phyloP scores from a whole-genome alignment of 805 yeast species.

The Teunomyces panamensis region DNA sequence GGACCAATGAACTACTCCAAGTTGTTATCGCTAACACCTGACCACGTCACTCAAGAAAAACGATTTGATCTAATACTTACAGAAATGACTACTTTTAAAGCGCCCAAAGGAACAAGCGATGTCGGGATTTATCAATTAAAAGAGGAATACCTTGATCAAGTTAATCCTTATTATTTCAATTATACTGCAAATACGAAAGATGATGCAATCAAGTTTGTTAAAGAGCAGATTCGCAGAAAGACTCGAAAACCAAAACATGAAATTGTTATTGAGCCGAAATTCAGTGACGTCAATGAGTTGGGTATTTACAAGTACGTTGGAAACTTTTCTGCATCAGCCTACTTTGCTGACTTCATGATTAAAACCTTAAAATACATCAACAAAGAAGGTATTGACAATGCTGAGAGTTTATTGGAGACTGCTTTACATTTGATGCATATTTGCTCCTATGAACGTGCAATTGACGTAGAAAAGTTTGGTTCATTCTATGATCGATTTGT shows the following conservation, averaged over 20 bases:
- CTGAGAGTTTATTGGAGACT: conserved; percentile 58
- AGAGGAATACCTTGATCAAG: conserved; percentile 29
- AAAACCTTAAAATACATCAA: conserved; percentile 44
- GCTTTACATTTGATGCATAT: conserved; percentile 69
- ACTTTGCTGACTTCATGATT: conserved; percentile 54
- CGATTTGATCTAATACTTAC: conserved; percentile 56
- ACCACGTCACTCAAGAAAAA: conserved; percentile 68
- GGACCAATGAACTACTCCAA: conserved; percentile 70
- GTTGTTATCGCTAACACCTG: conserved; percentile 67
- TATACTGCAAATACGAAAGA: conserved; percentile 76
- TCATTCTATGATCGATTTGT: conserved; percentile 27
- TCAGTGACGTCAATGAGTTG: conserved; percentile 26
- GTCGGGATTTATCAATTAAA: conserved; percentile 36
- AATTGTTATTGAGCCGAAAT: conserved; percentile 56
- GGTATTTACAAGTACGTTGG: conserved; percentile 45
- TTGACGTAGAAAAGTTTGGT: conserved; percentile 29
- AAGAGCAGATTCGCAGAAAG: conserved; percentile 45
- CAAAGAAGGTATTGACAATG: conserved; percentile 34
- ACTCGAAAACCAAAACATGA: conserved; percentile 40
- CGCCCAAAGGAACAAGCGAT: conserved; percentile 35
- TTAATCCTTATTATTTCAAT: conserved; percentile 73
- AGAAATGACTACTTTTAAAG: conserved; percentile 30
- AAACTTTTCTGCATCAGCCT: conserved; percentile 49
- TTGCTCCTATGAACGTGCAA: conserved; percentile 33
- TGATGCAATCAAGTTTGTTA: conserved; percentile 69